phyloP scores from a whole-genome alignment of 306 rosid species.

The Coriaria nepalensis region DNA sequence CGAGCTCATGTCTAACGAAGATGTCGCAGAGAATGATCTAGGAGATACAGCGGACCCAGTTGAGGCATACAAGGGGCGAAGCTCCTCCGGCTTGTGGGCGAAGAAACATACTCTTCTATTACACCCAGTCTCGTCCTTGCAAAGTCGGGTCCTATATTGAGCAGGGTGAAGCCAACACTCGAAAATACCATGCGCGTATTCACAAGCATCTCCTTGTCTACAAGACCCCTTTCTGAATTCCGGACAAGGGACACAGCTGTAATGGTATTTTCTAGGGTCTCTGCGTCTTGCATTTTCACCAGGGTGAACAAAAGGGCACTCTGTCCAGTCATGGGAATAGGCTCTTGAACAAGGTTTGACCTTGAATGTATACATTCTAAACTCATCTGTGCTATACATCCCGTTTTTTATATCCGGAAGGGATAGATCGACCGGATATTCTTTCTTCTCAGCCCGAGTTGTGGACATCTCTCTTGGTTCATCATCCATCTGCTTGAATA shows the following conservation, averaged over 20 bases:
- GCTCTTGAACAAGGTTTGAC: slow-evolving; percentile 92
- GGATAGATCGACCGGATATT: slow-evolving; percentile 62
- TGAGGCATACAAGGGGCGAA: slow-evolving; percentile 74
- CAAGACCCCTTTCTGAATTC: slow-evolving; percentile 74
- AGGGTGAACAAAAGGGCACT: slow-evolving; percentile 86
- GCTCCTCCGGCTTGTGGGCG: slow-evolving; percentile 74
- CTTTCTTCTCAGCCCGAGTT: slow-evolving; percentile 41
- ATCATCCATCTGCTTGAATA: slow-evolving; percentile 17
- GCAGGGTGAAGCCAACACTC: slow-evolving; percentile 98
- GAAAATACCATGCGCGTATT: slow-evolving; percentile 82
- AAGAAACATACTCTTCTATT: slow-evolving; percentile 72
- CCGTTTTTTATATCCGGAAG: slow-evolving; percentile 81
- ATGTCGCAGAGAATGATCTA: slow-evolving; percentile 25
- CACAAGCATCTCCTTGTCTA: slow-evolving; percentile 69
- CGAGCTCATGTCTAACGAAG: slow-evolving; percentile 40
- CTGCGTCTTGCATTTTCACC: slow-evolving; percentile 93
- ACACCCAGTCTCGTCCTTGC: slow-evolving; percentile 75
- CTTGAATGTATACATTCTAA: slow-evolving; percentile 76
- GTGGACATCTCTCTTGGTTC: slow-evolving; percentile 21
- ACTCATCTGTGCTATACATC: slow-evolving; percentile 73
- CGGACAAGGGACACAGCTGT: slow-evolving; percentile 83
- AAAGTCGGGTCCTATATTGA: slow-evolving; percentile 73
- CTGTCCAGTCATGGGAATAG: slow-evolving; percentile 92
- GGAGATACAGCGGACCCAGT: slow-evolving; percentile 88
- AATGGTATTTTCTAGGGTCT: slow-evolving; percentile 60